Evolutionary conservation across 176 grass and related monocot species (phyloP).

Genomic region (Aegilops umbellulata): DNA sequence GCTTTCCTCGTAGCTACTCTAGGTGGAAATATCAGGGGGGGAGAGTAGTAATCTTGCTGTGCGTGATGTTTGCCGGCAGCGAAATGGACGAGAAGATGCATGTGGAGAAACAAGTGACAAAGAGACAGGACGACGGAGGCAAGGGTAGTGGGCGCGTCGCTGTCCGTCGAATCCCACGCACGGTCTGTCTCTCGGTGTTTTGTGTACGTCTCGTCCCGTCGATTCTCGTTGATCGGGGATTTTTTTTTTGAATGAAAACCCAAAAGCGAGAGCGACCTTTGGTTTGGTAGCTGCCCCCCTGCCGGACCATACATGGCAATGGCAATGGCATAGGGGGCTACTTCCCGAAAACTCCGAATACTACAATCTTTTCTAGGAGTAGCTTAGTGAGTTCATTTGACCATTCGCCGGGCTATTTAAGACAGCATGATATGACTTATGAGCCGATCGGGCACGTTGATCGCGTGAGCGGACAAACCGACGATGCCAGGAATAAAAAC

Average conservation of each 20-base stretch:
- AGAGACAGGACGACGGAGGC: not conserved
- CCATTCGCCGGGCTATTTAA: not conserved
- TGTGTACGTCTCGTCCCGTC: not conserved
- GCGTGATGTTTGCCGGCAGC: not conserved
- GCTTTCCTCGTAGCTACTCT: too few species aligned
- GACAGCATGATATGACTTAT: not conserved
- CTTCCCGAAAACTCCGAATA: not conserved
- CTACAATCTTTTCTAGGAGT: not conserved
- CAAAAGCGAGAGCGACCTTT: not conserved
- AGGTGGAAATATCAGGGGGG: too few species aligned
- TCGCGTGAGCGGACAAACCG: not conserved
- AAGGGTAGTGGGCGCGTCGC: not conserved
- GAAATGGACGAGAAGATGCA: not conserved
- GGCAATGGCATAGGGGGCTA: not conserved
- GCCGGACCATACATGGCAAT: not conserved
- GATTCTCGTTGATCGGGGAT: not conserved
- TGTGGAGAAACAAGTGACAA: not conserved
- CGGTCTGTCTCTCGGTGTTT: not conserved
- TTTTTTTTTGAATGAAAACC: not conserved
- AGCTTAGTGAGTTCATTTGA: not conserved
- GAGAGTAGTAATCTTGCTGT: not conserved
- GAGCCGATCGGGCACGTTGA: constrained; percentile 1
- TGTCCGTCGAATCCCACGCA: constrained; percentile 2
- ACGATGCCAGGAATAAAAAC: not conserved
- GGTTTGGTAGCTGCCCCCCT: not conserved